Percentiles rank a stretch among this genome's conserved stretches.
These are phyloP conservation scores for Dioscorea cayenensis DNA, from an alignment of 116 monocot species.

Conservation along the genomic window DNA sequence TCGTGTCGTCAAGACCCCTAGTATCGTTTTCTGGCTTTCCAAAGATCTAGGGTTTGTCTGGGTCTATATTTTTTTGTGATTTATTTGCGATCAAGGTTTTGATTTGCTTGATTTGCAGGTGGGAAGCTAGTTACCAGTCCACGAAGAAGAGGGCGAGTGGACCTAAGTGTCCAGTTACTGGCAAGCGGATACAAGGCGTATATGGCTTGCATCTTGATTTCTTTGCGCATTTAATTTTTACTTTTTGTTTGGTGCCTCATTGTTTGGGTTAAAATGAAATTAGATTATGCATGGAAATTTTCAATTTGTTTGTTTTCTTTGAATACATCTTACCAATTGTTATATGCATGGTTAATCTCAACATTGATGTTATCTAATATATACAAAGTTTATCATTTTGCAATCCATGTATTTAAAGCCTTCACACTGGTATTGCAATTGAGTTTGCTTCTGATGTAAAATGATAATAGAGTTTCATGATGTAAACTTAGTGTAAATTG, in stretches of 20 bases:
- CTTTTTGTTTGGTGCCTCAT: not conserved
- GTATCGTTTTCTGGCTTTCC: constrained; percentile 16
- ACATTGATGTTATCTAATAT: too few relatives aligned
- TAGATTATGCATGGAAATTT: too few relatives aligned
- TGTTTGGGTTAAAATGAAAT: not conserved
- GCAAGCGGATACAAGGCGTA: constrained; percentile 89
- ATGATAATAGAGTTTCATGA: too few relatives aligned
- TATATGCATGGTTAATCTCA: too few relatives aligned
- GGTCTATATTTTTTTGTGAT: not conserved
- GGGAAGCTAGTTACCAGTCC: constrained; percentile 69
- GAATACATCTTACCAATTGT: too few relatives aligned
- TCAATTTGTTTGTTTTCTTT: too few relatives aligned
- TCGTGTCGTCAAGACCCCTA: constrained; percentile 86
- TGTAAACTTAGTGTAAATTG: too few relatives aligned
- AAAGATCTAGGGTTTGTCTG: constrained; percentile 1
- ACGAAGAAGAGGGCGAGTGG: constrained; percentile 80
- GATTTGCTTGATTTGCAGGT: constrained; percentile 30
- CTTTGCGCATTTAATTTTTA: not conserved
- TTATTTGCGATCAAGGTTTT: not conserved
- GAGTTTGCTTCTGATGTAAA: too few relatives aligned
- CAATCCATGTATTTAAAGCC: too few relatives aligned
- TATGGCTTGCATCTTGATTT: not conserved
- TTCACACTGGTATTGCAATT: too few relatives aligned
- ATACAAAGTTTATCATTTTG: too few relatives aligned
- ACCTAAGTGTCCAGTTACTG: constrained; percentile 83